These are phyloP conservation scores for Talaromyces verruculosus DNA, from an alignment of 2,329 filamentous ascomycete species.

Conservation along the genomic window DNA sequence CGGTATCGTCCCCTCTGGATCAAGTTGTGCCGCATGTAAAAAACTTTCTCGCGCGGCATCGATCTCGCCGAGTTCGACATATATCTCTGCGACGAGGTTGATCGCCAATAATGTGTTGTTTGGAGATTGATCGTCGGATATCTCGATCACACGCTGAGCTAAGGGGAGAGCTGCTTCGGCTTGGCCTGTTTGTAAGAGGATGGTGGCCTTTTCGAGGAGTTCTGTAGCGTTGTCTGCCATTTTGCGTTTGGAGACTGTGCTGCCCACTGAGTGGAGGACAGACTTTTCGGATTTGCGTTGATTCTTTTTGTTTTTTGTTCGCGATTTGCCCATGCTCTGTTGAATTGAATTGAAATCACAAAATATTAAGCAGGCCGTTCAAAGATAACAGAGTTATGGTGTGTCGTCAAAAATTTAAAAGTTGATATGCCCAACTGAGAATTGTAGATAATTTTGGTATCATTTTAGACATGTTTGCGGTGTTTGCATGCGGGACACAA, in stretches of 20 bases:
- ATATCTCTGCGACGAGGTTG: conserved; percentile 76
- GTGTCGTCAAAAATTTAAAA: not conserved
- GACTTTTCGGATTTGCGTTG: conserved; percentile 46
- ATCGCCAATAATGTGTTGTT: conserved; percentile 58
- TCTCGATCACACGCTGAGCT: conserved; percentile 54
- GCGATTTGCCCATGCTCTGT: conserved; percentile 53
- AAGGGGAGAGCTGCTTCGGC: conserved; percentile 57
- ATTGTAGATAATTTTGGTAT: conserved; percentile 26
- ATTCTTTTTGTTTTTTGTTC: conserved; percentile 47
- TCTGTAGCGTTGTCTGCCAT: conserved; percentile 54
- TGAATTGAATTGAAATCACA: not conserved
- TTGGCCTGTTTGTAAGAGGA: conserved; percentile 59
- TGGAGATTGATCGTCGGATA: conserved; percentile 35
- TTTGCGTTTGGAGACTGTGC: conserved; percentile 41
- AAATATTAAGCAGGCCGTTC: not conserved
- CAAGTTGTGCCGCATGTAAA: conserved; percentile 68
- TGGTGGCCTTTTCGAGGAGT: conserved; percentile 58
- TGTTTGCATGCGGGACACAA: conserved; percentile 43
- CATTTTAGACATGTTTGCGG: conserved; percentile 39
- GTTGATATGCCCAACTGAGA: not conserved
- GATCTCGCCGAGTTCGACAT: conserved; percentile 77
- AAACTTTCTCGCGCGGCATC: conserved; percentile 73
- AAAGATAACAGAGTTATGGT: too few relatives aligned
- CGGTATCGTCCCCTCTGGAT: conserved; percentile 69
- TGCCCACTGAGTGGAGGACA: conserved; percentile 43